phyloP scores from a whole-genome alignment of 441 rosid genomes.

The Arabidopsis lyrata region DNA sequence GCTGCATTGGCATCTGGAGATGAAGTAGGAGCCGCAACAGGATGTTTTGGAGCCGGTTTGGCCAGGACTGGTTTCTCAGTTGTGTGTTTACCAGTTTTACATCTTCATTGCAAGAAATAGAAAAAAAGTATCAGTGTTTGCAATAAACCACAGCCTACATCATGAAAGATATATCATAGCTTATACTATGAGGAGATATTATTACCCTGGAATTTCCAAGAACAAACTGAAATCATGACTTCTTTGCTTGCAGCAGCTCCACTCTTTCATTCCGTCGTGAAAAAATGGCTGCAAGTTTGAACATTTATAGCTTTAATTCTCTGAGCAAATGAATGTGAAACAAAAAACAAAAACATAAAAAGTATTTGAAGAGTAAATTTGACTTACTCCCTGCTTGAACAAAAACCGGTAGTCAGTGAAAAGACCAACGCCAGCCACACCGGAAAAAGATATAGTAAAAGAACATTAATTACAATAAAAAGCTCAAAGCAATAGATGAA shows the following conservation, averaged over 20 bases:
- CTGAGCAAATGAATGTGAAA: constrained; percentile 20
- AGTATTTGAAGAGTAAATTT: constrained; percentile 10
- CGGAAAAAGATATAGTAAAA: constrained; percentile 4
- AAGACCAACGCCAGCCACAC: constrained; percentile 48
- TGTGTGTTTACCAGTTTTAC: constrained; percentile 94
- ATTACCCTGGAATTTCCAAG: constrained; percentile 91
- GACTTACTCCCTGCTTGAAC: constrained; percentile 77
- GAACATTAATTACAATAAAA: neutral
- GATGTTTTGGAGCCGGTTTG: constrained; percentile 55
- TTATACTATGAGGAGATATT: neutral
- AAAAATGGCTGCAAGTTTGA: constrained; percentile 71
- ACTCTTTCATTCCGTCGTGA: constrained; percentile 94
- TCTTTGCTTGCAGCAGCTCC: constrained; percentile 98
- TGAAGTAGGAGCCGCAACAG: constrained; percentile 46
- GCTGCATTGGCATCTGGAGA: constrained; percentile 50
- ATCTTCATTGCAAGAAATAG: constrained; percentile 55
- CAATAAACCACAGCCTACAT: too few species aligned
- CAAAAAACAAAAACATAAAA: neutral
- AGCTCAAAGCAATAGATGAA: neutral
- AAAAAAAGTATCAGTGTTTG: constrained; percentile 23
- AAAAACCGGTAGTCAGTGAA: constrained; percentile 29
- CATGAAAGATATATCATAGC: neutral
- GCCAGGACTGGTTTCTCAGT: constrained; percentile 78
- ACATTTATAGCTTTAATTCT: constrained; percentile 30
- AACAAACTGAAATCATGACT: constrained; percentile 91